Conservation (phyloP, 495 filamentous ascomycete genomes). For the Penicillium turbatum region DNA sequence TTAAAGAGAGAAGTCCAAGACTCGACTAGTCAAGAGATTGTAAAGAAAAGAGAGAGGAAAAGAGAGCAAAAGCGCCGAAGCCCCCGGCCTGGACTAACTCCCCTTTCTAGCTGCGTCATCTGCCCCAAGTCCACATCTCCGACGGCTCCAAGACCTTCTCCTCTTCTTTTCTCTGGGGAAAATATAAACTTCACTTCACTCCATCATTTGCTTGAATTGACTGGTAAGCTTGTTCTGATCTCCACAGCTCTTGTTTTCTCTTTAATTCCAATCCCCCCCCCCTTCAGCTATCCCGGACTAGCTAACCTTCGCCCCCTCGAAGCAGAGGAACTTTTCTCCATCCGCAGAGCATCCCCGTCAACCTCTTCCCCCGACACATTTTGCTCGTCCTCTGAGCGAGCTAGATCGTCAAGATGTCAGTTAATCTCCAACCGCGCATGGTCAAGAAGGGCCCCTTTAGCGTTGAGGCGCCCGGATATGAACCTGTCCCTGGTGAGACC, state of each 20-base stretch:
- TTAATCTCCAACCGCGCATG: slow-evolving; percentile 60
- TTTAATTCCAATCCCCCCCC: no score
- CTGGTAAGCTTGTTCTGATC: background rate
- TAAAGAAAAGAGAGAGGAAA: background rate
- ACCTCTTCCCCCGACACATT: background rate
- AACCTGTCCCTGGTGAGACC: slow-evolving; percentile 79
- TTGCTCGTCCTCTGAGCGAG: slow-evolving; percentile 7
- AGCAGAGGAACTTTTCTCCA: slow-evolving; percentile 6
- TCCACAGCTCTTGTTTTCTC: background rate
- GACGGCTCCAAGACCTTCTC: background rate
- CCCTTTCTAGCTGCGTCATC: slow-evolving; percentile 16
- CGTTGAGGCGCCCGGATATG: slow-evolving; percentile 69
- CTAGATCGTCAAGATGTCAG: slow-evolving; percentile 31
- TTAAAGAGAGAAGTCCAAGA: background rate
- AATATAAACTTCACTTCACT: background rate
- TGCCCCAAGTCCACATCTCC: slow-evolving; percentile 16
- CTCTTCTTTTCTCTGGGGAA: background rate
- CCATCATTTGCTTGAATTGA: background rate
- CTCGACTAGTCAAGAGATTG: background rate
- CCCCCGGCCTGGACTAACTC: background rate
- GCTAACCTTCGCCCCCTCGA: slow-evolving; percentile 14
- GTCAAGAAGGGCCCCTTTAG: slow-evolving; percentile 60
- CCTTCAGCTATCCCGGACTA: slow-evolving; percentile 1
- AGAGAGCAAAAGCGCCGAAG: background rate
- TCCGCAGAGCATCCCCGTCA: slow-evolving; percentile 10